Evolutionary conservation across 1,284 basidiomycete genomes (phyloP), one percentile per base, ranked within the genome.

Genomic region (Pholiota adiposa): DNA sequence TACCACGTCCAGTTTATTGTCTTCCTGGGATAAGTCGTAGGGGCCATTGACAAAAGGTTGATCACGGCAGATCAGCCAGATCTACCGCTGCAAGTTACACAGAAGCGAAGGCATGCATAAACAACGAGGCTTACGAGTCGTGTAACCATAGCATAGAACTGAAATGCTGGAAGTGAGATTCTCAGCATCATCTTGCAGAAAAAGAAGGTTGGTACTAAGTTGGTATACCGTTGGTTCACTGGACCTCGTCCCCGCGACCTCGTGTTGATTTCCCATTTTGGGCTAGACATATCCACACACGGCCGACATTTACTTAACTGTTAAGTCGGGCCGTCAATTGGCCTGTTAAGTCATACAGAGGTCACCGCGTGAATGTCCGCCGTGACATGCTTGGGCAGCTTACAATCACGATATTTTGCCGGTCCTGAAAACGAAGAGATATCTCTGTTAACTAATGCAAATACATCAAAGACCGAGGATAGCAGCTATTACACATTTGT

Each of bases 1-100:
- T 65, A 60, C 66, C 69, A 70, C 66, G 67, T 67, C 64, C 59
- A 59, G 64, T 64, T 67, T 69, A 70, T 70, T 69, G 68, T 69
- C 63, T 64, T 64, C 63, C 63, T 65, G 70, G 69, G 70, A 70
- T 51, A 51, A 56, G 58, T 63, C 61, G 61, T 63, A 66, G 49
- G 59, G 56, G 41, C 36, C n/a, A n/a, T n/a, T n/a, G n/a, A n/a
- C n/a, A n/a, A n/a, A n/a, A 59, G 51, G 54, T 59, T 36, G 58
- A 59, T 56, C 43, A 59, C 60, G 64, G 57, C 58, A 62, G 41
- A 46, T 7, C 53, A 54, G 53, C 54, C 38, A 59, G 25, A n/a
- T n/a, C n/a, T n/a, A 34, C 57, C 59, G 60, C 57, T 41, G 58
- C 46, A 43, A 51, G 56, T 34, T 59, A 27, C 54, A 25, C 41